Evolutionary conservation across 352 stramenopile genomes (phyloP).

Genomic region (Phytopythium cucurbitacearum): DNA sequence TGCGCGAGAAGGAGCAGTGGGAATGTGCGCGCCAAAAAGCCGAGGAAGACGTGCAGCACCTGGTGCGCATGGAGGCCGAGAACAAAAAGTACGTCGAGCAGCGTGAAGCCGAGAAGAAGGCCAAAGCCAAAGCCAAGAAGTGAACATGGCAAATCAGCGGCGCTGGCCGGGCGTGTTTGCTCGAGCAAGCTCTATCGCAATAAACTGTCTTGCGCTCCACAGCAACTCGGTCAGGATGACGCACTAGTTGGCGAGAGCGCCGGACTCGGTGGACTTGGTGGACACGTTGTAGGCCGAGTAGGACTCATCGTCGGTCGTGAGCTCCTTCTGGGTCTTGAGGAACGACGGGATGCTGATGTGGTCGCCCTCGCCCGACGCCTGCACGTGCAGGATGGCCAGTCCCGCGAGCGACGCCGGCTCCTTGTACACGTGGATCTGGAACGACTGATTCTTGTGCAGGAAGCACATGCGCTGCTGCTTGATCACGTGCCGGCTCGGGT

Average conservation of each 20-base stretch:
- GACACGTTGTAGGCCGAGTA: constrained; percentile 84
- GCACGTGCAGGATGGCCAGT: constrained; percentile 69
- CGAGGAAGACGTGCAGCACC: constrained; percentile 39
- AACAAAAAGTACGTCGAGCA: constrained; percentile 51
- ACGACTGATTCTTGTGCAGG: constrained; percentile 82
- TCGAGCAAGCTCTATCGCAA: constrained; percentile 2
- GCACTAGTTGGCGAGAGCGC: not conserved
- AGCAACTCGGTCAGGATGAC: not conserved
- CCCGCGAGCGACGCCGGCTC: constrained; percentile 56
- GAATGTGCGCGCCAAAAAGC: constrained; percentile 30
- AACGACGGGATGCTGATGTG: constrained; percentile 70
- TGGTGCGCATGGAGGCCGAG: constrained; percentile 46
- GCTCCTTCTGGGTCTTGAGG: constrained; percentile 64
- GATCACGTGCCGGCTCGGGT: constrained; percentile 69
- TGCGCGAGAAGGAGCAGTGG: constrained; percentile 46
- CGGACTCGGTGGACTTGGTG: constrained; percentile 25
- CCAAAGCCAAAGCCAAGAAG: constrained; percentile 61
- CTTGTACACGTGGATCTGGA: constrained; percentile 87
- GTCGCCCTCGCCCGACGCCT: constrained; percentile 59
- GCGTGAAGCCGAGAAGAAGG: constrained; percentile 37
- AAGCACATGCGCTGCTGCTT: constrained; percentile 89
- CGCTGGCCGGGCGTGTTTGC: not conserved
- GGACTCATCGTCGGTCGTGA: constrained; percentile 46
- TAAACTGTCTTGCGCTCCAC: not conserved
- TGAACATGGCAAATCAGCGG: constrained; percentile 9